Evolutionary conservation across 331 rosid genomes (phyloP).

Genomic region (Malus hybrid): DNA sequence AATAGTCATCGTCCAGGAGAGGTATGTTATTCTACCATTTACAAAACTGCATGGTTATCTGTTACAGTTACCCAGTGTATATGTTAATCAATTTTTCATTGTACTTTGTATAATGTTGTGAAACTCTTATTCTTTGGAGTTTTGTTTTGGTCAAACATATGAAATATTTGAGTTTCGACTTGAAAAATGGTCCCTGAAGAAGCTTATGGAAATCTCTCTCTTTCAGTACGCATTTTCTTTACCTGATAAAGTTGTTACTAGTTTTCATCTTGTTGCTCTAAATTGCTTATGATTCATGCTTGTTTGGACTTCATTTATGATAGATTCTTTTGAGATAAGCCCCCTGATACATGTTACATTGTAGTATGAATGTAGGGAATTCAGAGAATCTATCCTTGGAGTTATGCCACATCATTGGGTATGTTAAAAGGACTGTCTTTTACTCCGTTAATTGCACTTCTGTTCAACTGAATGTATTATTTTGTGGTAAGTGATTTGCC

Average conservation of each 20-base stretch:
- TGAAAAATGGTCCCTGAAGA: neutral
- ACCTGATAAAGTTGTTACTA: neutral
- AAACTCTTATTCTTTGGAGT: neutral
- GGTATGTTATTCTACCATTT: constrained; percentile 37
- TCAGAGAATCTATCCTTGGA: constrained; percentile 96
- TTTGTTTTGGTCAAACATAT: neutral
- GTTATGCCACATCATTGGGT: constrained; percentile 99
- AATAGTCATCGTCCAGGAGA: constrained; percentile 91
- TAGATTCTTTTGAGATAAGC: constrained; percentile 22
- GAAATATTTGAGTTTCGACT: neutral
- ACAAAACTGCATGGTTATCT: neutral
- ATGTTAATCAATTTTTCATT: neutral
- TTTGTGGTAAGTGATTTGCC: neutral
- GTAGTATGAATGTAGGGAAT: constrained; percentile 95
- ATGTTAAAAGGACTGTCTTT: constrained; percentile 3
- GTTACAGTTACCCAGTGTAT: constrained; percentile 2
- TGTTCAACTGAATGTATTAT: neutral
- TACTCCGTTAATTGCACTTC: neutral
- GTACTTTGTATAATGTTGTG: neutral
- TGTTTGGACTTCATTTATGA: neutral
- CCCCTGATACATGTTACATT: constrained; percentile 34
- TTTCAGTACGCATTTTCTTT: neutral
- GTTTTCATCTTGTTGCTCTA: neutral
- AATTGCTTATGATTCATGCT: neutral
- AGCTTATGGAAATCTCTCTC: neutral